Base-by-base conservation (phyloP, 202 grass and related monocot species). In the Musa balbisiana region DNA sequence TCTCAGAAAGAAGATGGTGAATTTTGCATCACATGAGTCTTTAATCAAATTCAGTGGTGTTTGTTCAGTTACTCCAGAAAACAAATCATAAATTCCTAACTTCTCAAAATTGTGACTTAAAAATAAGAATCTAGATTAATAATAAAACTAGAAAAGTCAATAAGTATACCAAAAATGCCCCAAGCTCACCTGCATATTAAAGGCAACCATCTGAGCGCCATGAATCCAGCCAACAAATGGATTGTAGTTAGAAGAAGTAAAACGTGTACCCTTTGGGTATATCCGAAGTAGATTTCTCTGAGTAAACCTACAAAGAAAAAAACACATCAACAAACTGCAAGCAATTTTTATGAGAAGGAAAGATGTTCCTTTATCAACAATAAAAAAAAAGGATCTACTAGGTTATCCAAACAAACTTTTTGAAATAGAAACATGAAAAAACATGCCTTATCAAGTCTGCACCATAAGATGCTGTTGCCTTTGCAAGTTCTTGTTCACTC, bases 121-220 rank as follows among this genome's bases (percentile, higher is more conserved):
- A 43, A 43, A 43, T 43, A 43, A 43, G 33, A 43, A 43, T 43
- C 0, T 43, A 43, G 33, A 43, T 43, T 43, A 43, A 43, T 6
- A 6, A 43, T 43, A 43, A 43, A 43, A 43, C 33, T 51, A 51
- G 17, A 9, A n/a, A 15, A 49, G 67, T 70, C 17, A n/a, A 29
- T 49, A 3, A 14, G 20, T 17, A 62, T 62, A 15, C 12, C 43
- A 69, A 69, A 72, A 24, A 1, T 27, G 56, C 29, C 1, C 56
- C 52, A 58, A 53, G 49, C 43, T 26, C 49, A 80, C 78, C 78
- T 80, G 78, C 78, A 80, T 80, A 72, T 80, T 80, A 19, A 80
- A 80, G 29, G 78, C 78, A 26, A 80, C 78, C 78, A 80, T 80
- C 69, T 80, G 78, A 80, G 78, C 78, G 54, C 78, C 78, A 64